These are phyloP conservation scores for Nepenthes mirabilis DNA, from an alignment of 148 eudicot species.

Conservation along the genomic window DNA sequence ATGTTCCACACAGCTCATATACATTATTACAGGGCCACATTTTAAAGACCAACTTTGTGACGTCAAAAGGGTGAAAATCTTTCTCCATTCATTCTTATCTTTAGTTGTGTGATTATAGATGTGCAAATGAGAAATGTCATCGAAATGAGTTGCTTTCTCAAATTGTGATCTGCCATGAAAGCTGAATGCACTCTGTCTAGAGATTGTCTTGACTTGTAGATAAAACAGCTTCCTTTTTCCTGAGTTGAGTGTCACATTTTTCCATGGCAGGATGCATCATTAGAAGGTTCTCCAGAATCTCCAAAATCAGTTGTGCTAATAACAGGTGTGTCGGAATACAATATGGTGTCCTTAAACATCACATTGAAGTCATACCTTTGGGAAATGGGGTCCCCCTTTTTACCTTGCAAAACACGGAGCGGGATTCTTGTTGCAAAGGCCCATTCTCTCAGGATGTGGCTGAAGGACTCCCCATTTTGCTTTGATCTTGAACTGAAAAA, in stretches of 20 bases:
- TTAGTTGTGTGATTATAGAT: too few species aligned
- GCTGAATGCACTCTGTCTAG: too few species aligned
- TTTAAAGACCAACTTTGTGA: too few species aligned
- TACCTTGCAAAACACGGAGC: slow-evolving; percentile 71
- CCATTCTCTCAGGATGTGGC: slow-evolving; percentile 90
- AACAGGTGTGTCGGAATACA: slow-evolving; percentile 78
- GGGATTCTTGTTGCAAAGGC: slow-evolving; percentile 90
- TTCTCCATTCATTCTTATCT: too few species aligned
- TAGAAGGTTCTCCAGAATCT: slow-evolving; percentile 93
- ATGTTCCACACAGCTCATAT: too few species aligned
- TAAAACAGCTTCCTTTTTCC: neutral
- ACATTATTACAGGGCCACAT: too few species aligned
- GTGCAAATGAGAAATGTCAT: too few species aligned
- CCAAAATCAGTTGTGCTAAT: slow-evolving; percentile 87
- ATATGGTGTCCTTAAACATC: slow-evolving; percentile 69
- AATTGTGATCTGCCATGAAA: too few species aligned
- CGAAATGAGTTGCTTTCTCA: too few species aligned
- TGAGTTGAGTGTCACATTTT: slow-evolving; percentile 8
- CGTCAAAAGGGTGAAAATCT: too few species aligned
- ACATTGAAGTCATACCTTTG: slow-evolving; percentile 84
- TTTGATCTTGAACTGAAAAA: slow-evolving; percentile 91
- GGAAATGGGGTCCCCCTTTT: slow-evolving; percentile 99
- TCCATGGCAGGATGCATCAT: slow-evolving; percentile 76
- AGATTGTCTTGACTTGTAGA: neutral
- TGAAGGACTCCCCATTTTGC: slow-evolving; percentile 93